phyloP scores from a whole-genome alignment of 139 green algal species.

The Ettlia oleoabundans region DNA sequence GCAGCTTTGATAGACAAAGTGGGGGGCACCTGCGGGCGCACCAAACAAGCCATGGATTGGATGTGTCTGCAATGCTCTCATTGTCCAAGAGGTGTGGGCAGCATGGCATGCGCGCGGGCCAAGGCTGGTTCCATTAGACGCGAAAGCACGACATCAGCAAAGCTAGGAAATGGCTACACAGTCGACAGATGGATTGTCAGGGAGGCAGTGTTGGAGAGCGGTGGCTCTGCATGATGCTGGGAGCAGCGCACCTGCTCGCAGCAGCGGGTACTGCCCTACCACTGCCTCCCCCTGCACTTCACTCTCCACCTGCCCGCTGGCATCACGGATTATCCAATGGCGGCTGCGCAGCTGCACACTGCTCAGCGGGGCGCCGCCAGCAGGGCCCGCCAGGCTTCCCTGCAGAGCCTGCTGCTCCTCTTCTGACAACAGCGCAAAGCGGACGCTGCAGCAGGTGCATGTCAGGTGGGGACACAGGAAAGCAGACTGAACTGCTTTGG shows the following conservation, averaged over 20 bases:
- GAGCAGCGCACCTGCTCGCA: slow-evolving; percentile 37
- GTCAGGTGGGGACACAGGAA: not conserved
- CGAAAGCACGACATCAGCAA: too few species aligned
- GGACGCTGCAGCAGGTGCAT: slow-evolving; percentile 43
- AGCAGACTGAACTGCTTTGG: too few species aligned
- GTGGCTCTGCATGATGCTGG: too few species aligned
- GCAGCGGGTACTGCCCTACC: slow-evolving; percentile 64
- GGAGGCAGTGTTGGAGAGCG: too few species aligned
- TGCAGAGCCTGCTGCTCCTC: slow-evolving; percentile 49
- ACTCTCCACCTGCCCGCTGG: slow-evolving; percentile 35
- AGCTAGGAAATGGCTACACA: too few species aligned
- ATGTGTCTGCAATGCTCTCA: not conserved
- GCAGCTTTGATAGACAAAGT: slow-evolving; percentile 84
- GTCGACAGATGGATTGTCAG: too few species aligned
- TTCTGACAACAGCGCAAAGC: slow-evolving; percentile 59
- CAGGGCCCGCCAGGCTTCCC: not conserved
- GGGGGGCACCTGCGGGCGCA: slow-evolving; percentile 35
- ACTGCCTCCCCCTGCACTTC: slow-evolving; percentile 68
- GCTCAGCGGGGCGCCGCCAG: slow-evolving; percentile 18
- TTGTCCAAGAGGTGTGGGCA: too few species aligned
- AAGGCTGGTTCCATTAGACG: too few species aligned
- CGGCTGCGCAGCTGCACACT: slow-evolving; percentile 68
- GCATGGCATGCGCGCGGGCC: too few species aligned
- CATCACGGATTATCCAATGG: slow-evolving; percentile 73
- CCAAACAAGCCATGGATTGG: not conserved